Base-by-base conservation (phyloP, 768 basidiomycete genomes). In the Serendipita indica region DNA sequence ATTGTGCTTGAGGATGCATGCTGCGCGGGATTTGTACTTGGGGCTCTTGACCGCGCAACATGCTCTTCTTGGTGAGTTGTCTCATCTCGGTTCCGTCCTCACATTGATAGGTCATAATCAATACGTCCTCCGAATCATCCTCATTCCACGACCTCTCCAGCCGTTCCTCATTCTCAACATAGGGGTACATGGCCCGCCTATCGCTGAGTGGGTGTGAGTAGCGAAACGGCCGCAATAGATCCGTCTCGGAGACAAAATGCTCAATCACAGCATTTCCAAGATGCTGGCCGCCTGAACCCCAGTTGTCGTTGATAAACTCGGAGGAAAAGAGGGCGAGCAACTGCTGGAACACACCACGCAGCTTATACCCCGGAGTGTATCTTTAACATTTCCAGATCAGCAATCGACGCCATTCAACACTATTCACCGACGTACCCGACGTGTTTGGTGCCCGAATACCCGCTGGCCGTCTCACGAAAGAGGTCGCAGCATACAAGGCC, bases 21-120 rank as follows among this genome's bases (percentile, higher is more conserved):
- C 27, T 25, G n/a, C 18, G 5, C 18, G 41, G n/a, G 41, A 43
- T 7, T n/a, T 43, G 7, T n/a, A 43, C 18, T 10, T 28, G 25
- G 32, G 49, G 16, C 30, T 27, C 22, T 3, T 54, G 49, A 54
- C 32, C 49, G 32, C 49, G 49, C 49, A 54, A 22, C 49, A 54
- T 54, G 32, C 49, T 54, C n/a, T 27, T n/a, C 30, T 54, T 54
- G 49, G 49, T 54, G 22, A 54, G 22, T 30, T 54, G 49, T 28
- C 32, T 54, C 25, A 54, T 28, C 4, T 10, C 22, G 49, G 22
- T 54, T n/a, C 49, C 49, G 32, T 54, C 49, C 22, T 54, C 49
- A 54, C 49, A 22, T 28, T 54, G 22, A 54, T 54, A 54, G n/a
- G 49, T 54, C 10, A 54, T 12, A 28, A 54, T 20, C 10, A 54